Percentiles rank a stretch among this genome's conserved stretches.
These are phyloP conservation scores for Blastomyces emzantsi DNA, from an alignment of 2,329 filamentous ascomycete genomes.

Conservation along the genomic window DNA sequence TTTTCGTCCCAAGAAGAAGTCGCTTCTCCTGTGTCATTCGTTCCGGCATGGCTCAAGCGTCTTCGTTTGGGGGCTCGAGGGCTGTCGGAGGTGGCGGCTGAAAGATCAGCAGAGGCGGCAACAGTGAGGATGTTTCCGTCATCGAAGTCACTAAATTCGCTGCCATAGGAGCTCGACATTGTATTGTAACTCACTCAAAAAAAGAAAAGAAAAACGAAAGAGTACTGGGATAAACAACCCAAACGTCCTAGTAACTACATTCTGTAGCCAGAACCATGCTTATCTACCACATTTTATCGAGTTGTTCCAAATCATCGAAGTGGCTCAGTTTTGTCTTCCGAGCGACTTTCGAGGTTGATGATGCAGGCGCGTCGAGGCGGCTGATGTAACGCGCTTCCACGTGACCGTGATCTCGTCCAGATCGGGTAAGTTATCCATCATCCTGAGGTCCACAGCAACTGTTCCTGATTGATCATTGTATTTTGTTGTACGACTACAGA, in stretches of 20 bases:
- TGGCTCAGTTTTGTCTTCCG: not conserved
- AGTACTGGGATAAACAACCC: not conserved
- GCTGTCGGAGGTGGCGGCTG: constrained; percentile 11
- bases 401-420: not conserved
- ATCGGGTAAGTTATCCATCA: too few species aligned
- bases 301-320: not conserved
- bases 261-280: not conserved
- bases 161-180: constrained; percentile 26
- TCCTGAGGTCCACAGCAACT: too few species aligned
- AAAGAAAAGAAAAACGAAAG: not conserved
- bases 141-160: constrained; percentile 25
- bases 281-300: not conserved
- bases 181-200: constrained; percentile 12
- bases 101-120: not conserved
- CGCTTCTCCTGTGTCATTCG: not conserved
- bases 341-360: not conserved
- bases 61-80: constrained; percentile 29
- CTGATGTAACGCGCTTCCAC: not conserved
- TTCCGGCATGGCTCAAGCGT: constrained; percentile 20
- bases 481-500: too few species aligned
- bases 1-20: not conserved
- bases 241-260: not conserved
- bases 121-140: constrained; percentile 16
- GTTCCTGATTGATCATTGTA: too few species aligned
- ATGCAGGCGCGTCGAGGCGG: not conserved